phyloP scores from a whole-genome alignment of 176 grass and related monocot genomes.

The Saccharum officinarum region DNA sequence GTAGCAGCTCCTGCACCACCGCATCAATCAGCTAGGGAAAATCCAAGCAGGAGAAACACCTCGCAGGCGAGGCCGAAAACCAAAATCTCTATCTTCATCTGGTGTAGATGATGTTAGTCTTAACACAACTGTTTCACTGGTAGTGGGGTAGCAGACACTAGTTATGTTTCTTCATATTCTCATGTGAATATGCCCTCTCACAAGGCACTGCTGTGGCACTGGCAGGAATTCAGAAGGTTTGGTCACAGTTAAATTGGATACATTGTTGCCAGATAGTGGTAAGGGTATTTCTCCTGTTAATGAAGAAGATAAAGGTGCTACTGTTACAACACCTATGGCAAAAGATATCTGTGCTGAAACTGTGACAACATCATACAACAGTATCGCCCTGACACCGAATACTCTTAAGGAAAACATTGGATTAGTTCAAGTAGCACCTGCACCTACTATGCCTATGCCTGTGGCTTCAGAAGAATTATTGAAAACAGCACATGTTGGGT shows the following conservation, averaged over 20 bases:
- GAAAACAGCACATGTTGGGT: conserved; percentile 42
- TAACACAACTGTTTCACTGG: conserved; percentile 34
- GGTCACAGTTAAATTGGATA: conserved; percentile 39
- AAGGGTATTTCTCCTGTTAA: conserved; percentile 39
- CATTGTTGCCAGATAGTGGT: conserved; percentile 35
- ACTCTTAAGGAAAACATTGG: conserved; percentile 43
- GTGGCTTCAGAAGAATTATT: conserved; percentile 51
- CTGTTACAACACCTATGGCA: conserved; percentile 29
- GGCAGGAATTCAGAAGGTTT: conserved; percentile 39
- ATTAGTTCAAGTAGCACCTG: conserved; percentile 39
- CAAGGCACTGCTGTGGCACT: conserved; percentile 22
- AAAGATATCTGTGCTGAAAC: conserved; percentile 40
- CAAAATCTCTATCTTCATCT: conserved; percentile 46
- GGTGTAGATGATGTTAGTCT: conserved; percentile 35
- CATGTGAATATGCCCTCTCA: conserved; percentile 40
- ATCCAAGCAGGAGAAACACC: conserved; percentile 53
- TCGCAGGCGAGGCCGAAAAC: conserved; percentile 69
- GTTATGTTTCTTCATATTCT: conserved; percentile 40
- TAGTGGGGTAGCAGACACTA: conserved; percentile 38
- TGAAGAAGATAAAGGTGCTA: conserved; percentile 29
- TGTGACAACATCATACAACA: conserved; percentile 31
- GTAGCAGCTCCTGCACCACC: conserved; percentile 24
- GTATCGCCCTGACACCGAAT: conserved; percentile 36
- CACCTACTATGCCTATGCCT: conserved; percentile 44
- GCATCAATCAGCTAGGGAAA: conserved; percentile 56